Evolutionary conservation across 306 rosid genomes (phyloP), one percentile per base, ranked within the genome.

Genomic region (Psophocarpus tetragonolobus): DNA sequence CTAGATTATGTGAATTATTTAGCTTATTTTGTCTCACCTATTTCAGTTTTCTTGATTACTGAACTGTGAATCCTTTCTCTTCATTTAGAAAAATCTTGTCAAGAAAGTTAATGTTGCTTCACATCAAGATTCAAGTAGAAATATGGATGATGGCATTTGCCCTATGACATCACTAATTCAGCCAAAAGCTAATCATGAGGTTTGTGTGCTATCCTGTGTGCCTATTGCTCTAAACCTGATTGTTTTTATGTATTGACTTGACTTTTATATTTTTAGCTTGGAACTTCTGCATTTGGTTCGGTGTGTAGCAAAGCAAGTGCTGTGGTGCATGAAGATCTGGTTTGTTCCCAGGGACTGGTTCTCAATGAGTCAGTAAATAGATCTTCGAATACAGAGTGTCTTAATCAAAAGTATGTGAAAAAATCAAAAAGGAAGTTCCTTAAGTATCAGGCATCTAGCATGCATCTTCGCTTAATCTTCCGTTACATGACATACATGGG

Each of bases 351-450:
- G 61, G 82, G 23, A 38, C 35, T 29, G 62, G 68, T 67, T 32
- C 71, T 42, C 30, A 70, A 82, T 1, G 83, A 74, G 63, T 83
- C 88, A 3, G 29, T 71, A 74, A 47, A 71, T 73, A 74, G 60
- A 74, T 72, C 81, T 4, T 32, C 72, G 50, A 68, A 41, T 57
- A 15, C 44, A 26, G 73, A 81, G 82, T 64, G 66, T 84, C 71
- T 47, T 79, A 60, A 77, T 45, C 65, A 75, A 79, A 91, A 84
- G 84, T 69, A 23, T 18, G 69, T 60, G 47, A 82, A 78, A 63
- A 91, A 81, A 69, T 29, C 77, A 29, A 90, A 87, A 80, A 91
- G 81, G 83, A 90, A 86, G 62, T 80, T 70, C 60, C 72, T 79
- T 21, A 95, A 85, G 87, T 76, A 82, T 80, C 88, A 23, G 53